These are phyloP conservation scores for Cladosporium sphaerospermum DNA, from an alignment of 2,329 filamentous ascomycete species.

Conservation along the genomic window DNA sequence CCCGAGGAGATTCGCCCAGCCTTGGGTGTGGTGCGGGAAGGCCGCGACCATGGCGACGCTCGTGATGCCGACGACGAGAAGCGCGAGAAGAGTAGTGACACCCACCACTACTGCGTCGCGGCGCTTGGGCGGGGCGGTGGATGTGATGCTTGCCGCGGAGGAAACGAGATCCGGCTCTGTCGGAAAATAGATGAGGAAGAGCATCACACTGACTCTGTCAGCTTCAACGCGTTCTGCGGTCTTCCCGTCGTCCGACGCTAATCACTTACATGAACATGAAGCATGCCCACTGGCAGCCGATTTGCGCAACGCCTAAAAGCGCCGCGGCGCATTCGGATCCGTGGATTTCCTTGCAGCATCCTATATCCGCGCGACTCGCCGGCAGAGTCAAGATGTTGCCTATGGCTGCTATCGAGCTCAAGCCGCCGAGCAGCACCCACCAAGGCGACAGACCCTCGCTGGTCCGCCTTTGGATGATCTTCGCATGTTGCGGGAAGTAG, in stretches of 20 bases:
- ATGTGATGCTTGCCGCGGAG: constrained; percentile 39
- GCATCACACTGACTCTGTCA: constrained; percentile 58
- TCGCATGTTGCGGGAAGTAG: constrained; percentile 89
- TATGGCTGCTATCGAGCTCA: constrained; percentile 76
- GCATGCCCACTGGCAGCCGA: constrained; percentile 86
- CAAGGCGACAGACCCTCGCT: constrained; percentile 94
- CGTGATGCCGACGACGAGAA: constrained; percentile 60
- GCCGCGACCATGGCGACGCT: constrained; percentile 61
- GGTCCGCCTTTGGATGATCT: constrained; percentile 77
- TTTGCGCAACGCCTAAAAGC: constrained; percentile 80
- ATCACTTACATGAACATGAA: constrained; percentile 77
- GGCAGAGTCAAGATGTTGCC: constrained; percentile 87
- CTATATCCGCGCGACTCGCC: constrained; percentile 74
- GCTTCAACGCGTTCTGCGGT: not conserved
- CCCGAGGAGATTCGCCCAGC: constrained; percentile 82
- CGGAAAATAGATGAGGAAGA: constrained; percentile 94
- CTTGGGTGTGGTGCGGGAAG: constrained; percentile 57
- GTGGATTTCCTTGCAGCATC: constrained; percentile 77
- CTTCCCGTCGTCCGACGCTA: not conserved
- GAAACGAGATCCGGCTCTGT: constrained; percentile 24
- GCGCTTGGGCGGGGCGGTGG: constrained; percentile 55
- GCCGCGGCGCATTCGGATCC: constrained; percentile 79
- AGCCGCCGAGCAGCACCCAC: constrained; percentile 89
- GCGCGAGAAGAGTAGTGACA: constrained; percentile 65
- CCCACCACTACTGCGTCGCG: constrained; percentile 74